A percentile compares a stretch with the other conserved stretches of the same genome.
phyloP scores from a whole-genome alignment of 495 filamentous ascomycete species.

The Penicillium alfredii region DNA sequence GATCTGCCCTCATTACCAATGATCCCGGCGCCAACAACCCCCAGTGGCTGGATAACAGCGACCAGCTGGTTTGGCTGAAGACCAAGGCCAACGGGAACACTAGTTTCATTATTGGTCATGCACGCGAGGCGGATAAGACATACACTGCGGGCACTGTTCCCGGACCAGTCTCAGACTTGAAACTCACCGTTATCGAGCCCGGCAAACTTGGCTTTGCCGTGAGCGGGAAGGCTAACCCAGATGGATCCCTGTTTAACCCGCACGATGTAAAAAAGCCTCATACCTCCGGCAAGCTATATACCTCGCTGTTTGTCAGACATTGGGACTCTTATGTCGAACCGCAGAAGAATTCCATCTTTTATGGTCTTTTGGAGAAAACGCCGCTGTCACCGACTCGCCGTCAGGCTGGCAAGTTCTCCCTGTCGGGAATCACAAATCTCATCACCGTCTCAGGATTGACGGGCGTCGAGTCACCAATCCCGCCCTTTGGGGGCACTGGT shows the following conservation, averaged over 20 bases:
- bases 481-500: slow-evolving; percentile 53
- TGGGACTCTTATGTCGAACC: slow-evolving; percentile 57
- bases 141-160: slow-evolving; percentile 60
- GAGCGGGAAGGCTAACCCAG: slow-evolving; percentile 50
- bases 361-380: slow-evolving; percentile 53
- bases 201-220: slow-evolving; percentile 66
- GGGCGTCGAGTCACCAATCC: slow-evolving; percentile 49
- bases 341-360: slow-evolving; percentile 68
- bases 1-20: slow-evolving; percentile 59
- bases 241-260: slow-evolving; percentile 52
- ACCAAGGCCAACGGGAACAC: slow-evolving; percentile 61
- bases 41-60: slow-evolving; percentile 63
- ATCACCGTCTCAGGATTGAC: slow-evolving; percentile 37
- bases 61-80: slow-evolving; percentile 63
- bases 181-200: slow-evolving; percentile 54
- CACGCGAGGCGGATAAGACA: slow-evolving; percentile 47
- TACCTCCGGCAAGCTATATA: slow-evolving; percentile 50
- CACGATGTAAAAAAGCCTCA: slow-evolving; percentile 47
- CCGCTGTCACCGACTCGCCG: slow-evolving; percentile 33
- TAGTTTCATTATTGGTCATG: slow-evolving; percentile 53
- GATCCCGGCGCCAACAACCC: slow-evolving; percentile 60
- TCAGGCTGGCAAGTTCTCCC: slow-evolving; percentile 37
- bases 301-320: slow-evolving; percentile 53
- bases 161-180: slow-evolving; percentile 68
- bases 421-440: slow-evolving; percentile 45